A percentile compares a stretch with the other conserved stretches of the same genome.
Conservation (phyloP, 2,329 filamentous ascomycete species). For the Fusarium fujikuroi region DNA sequence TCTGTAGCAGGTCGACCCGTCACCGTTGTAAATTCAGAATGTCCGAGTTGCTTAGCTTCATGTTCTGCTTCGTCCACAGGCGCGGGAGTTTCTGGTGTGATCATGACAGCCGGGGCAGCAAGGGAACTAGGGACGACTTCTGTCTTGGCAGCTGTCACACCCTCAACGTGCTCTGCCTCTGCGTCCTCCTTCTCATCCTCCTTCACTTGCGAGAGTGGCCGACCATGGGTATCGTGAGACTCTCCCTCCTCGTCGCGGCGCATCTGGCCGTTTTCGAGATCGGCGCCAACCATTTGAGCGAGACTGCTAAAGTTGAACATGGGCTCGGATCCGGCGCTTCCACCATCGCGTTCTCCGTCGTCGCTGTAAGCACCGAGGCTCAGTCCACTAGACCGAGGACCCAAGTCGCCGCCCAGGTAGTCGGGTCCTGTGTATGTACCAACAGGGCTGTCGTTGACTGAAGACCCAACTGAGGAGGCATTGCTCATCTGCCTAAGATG, state of each 20-base stretch:
- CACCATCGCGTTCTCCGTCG: slow-evolving; percentile 62
- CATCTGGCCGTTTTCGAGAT: slow-evolving; percentile 60
- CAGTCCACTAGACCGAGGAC: slow-evolving; percentile 65
- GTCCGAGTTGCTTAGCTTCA: slow-evolving; percentile 58
- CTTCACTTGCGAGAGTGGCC: slow-evolving; percentile 51
- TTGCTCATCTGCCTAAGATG: slow-evolving; percentile 87
- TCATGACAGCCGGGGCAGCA: slow-evolving; percentile 55
- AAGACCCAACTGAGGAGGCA: slow-evolving; percentile 85
- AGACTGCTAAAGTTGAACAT: slow-evolving; percentile 94
- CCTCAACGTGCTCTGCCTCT: slow-evolving; percentile 48
- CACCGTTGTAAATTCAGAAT: slow-evolving; percentile 50
- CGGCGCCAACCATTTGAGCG: slow-evolving; percentile 81
- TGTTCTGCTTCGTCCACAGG: slow-evolving; percentile 47
- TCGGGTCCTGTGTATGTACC: slow-evolving; percentile 59
- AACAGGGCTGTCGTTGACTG: slow-evolving; percentile 72
- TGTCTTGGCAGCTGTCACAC: slow-evolving; percentile 2
- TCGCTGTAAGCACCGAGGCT: slow-evolving; percentile 61
- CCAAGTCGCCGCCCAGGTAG: slow-evolving; percentile 49
- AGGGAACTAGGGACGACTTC: slow-evolving; percentile 2
- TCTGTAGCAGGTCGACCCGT: background rate
- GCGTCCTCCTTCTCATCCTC: slow-evolving; percentile 53
- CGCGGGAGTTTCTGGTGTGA: slow-evolving; percentile 63
- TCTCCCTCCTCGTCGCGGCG: slow-evolving; percentile 46
- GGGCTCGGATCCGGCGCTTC: slow-evolving; percentile 69
- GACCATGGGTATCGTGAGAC: slow-evolving; percentile 31